A percentile compares a stretch with the other conserved stretches of the same genome.
Evolutionary conservation across 1,284 basidiomycete genomes (phyloP).

Genomic region (Cryptococcus amylolentus): DNA sequence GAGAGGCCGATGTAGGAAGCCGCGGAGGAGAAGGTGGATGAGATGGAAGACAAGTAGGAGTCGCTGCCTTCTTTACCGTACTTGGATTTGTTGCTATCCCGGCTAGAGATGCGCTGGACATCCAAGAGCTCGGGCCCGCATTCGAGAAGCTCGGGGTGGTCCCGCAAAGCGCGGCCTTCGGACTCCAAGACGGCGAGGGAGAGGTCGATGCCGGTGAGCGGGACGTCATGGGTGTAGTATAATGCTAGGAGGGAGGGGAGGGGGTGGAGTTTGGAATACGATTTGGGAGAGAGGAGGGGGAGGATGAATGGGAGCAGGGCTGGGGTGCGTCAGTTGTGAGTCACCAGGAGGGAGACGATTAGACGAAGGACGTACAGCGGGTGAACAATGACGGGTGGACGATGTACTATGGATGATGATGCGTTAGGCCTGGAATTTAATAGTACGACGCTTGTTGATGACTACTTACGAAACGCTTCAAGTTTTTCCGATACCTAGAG

Average conservation of each 20-base stretch:
- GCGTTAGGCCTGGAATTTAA: background rate
- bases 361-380: slow-evolving; percentile 20
- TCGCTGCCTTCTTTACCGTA: slow-evolving; percentile 6
- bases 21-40: slow-evolving; percentile 11
- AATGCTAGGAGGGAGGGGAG: slow-evolving; percentile 30
- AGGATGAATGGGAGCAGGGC: slow-evolving; percentile 33
- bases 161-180: slow-evolving; percentile 26
- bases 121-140: background rate
- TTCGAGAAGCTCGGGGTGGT: slow-evolving; percentile 18
- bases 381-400: slow-evolving; percentile 39
- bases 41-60: slow-evolving; percentile 3
- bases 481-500: slow-evolving; percentile 40
- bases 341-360: background rate
- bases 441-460: background rate
- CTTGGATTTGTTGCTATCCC: slow-evolving; percentile 2
- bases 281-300: slow-evolving; percentile 42
- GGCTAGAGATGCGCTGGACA: background rate
- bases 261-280: slow-evolving; percentile 38
- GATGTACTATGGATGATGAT: slow-evolving; percentile 26
- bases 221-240: slow-evolving; percentile 16
- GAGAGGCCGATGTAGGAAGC: slow-evolving; percentile 13
- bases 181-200: slow-evolving; percentile 25
- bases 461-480: slow-evolving; percentile 34
- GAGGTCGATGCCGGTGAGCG: slow-evolving; percentile 33
- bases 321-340: slow-evolving; percentile 3